These are phyloP conservation scores for Evernia prunastri DNA, from an alignment of 495 filamentous ascomycete genomes.

Conservation along the genomic window DNA sequence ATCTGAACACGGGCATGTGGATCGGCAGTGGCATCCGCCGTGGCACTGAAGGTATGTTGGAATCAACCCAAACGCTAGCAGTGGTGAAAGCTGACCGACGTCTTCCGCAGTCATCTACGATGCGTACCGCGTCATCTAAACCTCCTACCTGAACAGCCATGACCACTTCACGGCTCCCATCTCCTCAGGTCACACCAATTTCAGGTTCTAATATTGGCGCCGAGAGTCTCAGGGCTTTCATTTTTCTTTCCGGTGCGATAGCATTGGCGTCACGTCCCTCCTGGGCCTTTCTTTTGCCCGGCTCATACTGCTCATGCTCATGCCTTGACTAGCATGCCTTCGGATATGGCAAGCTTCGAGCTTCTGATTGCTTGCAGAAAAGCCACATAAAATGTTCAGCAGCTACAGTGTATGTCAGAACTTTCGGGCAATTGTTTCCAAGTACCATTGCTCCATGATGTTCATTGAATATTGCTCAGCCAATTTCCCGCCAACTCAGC, in stretches of 20 bases:
- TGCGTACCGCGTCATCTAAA: conserved; percentile 29
- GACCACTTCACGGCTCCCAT: neutral
- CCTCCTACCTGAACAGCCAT: neutral
- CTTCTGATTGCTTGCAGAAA: neutral
- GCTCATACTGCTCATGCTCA: neutral
- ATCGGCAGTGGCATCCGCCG: conserved; percentile 52
- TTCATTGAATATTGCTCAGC: too few relatives aligned
- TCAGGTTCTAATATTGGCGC: neutral
- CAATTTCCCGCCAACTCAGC: too few relatives aligned
- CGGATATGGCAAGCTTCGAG: neutral
- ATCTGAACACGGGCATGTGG: conserved; percentile 58
- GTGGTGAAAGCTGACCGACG: conserved; percentile 6
- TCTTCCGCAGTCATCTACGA: conserved; percentile 28
- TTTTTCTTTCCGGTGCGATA: neutral
- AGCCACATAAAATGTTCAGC: neutral
- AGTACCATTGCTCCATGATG: too few relatives aligned
- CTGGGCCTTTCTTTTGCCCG: neutral
- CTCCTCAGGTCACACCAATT: neutral
- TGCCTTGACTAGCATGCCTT: neutral
- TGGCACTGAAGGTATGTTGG: conserved; percentile 49
- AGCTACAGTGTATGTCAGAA: too few relatives aligned
- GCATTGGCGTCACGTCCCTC: neutral
- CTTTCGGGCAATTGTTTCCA: too few relatives aligned
- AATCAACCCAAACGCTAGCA: neutral
- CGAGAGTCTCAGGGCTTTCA: neutral